Evolutionary conservation across 192 early-diverging fungal genomes (phyloP).

Genomic region (Coemansia sp.): DNA sequence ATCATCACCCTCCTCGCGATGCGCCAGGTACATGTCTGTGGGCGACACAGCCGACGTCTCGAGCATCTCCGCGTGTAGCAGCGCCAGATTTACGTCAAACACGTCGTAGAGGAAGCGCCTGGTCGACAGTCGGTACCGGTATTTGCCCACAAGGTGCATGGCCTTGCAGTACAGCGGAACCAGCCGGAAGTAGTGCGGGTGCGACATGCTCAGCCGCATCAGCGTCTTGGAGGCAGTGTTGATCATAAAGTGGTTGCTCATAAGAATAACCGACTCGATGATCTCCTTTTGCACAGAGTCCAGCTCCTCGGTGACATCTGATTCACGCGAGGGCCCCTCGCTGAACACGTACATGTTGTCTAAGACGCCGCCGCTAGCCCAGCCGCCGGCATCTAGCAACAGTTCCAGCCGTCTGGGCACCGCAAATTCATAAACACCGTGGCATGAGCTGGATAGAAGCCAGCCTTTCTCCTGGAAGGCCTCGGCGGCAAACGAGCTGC

Average conservation of each 20-base stretch:
- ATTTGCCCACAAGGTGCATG: conserved; percentile 49
- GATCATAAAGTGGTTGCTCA: conserved; percentile 49
- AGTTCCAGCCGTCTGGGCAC: conserved; percentile 39
- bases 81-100: conserved; percentile 51
- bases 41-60: conserved; percentile 1
- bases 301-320: conserved; percentile 26
- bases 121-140: conserved; percentile 46
- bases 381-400: conserved; percentile 36
- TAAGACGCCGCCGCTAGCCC: conserved; percentile 33
- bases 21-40: neutral
- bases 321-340: conserved; percentile 1
- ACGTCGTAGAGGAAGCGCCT: conserved; percentile 49
- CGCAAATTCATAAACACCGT: conserved; percentile 51
- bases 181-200: conserved; percentile 54
- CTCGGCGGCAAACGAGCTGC: conserved; percentile 49
- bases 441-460: conserved; percentile 47
- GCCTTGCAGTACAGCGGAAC: conserved; percentile 35
- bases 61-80: conserved; percentile 30
- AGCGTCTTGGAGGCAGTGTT: conserved; percentile 47
- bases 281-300: conserved; percentile 56
- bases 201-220: conserved; percentile 50
- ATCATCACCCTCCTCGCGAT: neutral
- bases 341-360: conserved; percentile 40
- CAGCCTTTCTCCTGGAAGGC: conserved; percentile 45
- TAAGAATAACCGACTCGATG: conserved; percentile 37